Conservation (phyloP, 768 basidiomycete species). For the Pisolithus orientalis region DNA sequence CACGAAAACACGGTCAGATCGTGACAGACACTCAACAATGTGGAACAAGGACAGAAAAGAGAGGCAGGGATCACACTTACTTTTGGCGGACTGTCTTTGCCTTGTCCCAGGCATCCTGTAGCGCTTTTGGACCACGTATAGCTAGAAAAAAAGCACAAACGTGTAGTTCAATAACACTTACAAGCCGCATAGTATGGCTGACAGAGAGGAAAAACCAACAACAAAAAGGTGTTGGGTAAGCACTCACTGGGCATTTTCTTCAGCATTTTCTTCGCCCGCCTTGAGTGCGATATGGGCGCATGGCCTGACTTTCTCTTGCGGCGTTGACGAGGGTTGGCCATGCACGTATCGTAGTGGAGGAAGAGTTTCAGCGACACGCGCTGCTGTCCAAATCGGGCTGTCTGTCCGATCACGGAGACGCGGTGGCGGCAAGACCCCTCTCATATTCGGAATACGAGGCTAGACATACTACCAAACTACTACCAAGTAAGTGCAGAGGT, state of each 20-base stretch:
- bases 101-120: constrained; percentile 86
- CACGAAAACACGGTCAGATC: neutral
- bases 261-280: constrained; percentile 64
- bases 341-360: constrained; percentile 21
- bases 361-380: neutral
- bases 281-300: constrained; percentile 66
- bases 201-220: too few relatives aligned
- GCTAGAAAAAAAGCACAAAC: constrained; percentile 33
- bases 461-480: too few relatives aligned
- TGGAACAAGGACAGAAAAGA: too few relatives aligned
- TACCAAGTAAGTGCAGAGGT: too few relatives aligned
- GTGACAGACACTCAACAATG: neutral
- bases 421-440: too few relatives aligned
- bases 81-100: constrained; percentile 88
- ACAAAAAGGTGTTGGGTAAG: neutral
- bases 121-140: constrained; percentile 71
- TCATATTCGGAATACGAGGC: too few relatives aligned
- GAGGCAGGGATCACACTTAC: constrained; percentile 39
- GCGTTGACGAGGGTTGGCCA: constrained; percentile 95
- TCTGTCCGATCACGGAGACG: too few relatives aligned
- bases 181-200: neutral
- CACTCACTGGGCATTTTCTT: constrained; percentile 72
- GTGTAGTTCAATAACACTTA: neutral
- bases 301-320: constrained; percentile 77
- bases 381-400: neutral